Evolutionary conservation across 495 filamentous ascomycete genomes (phyloP), one percentile per base, ranked within the genome.

Genomic region (Pseudotulostoma volvatum): DNA sequence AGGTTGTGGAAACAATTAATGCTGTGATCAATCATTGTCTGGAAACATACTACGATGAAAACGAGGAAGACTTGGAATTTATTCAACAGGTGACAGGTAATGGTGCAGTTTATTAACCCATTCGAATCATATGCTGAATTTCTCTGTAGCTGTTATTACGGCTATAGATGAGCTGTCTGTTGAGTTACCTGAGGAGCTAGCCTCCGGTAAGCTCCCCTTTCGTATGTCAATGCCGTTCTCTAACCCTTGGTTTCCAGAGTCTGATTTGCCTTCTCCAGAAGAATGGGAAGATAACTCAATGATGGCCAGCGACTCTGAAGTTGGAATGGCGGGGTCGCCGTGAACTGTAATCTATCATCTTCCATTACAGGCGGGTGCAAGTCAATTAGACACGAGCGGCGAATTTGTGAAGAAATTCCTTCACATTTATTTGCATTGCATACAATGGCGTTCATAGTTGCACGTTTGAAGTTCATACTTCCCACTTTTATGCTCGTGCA

Each of bases 221-320:
- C 36, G 43, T 43, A 40, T 45, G 36, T 42, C 13, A 8, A 18
- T 36, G 19, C 33, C 13, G 14, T 38, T 41, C 34, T 35, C 18
- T 19, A 36, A 25, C 34, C 37, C 48, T 16, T 33, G 38, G 11
- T 15, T 11, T 37, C 37, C 59, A 67, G 61, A 58, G 36, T 63
- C 63, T 51, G 59, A 67, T 47, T 20, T 57, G 28, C 47, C 52
- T 42, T 64, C 60, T 38, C 41, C 54, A 35, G 61, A 66, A 28
- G 61, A 63, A 44, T 66, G 63, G 63, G 63, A 64, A 41, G 56
- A 59, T 19, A 55, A 60, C 25, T 66, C 61, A n/a, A 46, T 45
- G 15, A 46, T 66, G 44, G 59, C 54, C 15, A 63, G 57, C 23
- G 63, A 64, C 45, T 64, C 61, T 13, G 63, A 66, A 18, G 49